Conservation (phyloP, 805 yeast species). For the Ogataea haglerorum region DNA sequence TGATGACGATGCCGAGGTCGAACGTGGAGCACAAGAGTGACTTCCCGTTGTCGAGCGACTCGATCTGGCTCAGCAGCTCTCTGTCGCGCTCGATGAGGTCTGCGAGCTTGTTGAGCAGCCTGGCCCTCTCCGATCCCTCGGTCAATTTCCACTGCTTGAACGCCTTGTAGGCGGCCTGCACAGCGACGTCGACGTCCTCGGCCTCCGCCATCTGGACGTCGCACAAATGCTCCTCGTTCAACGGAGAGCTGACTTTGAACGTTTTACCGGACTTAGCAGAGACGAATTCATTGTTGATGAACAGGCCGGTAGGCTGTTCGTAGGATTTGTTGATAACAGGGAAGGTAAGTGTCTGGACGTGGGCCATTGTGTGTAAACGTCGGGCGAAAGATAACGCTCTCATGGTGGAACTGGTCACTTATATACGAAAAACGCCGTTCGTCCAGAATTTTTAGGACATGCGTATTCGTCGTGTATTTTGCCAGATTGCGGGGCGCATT, state of each 20-base stretch:
- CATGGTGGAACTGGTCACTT: slow-evolving; percentile 1
- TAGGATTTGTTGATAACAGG: slow-evolving; percentile 33
- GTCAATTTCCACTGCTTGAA: slow-evolving; percentile 69
- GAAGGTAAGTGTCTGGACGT: slow-evolving; percentile 30
- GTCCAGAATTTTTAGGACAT: slow-evolving; percentile 2
- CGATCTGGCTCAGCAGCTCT: slow-evolving; percentile 74
- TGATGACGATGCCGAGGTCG: slow-evolving; percentile 68
- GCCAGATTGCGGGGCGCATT: slow-evolving; percentile 2
- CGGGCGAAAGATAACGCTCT: background rate
- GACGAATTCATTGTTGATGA: slow-evolving; percentile 63
- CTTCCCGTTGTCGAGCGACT: slow-evolving; percentile 88
- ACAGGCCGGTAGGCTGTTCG: slow-evolving; percentile 51
- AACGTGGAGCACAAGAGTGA: slow-evolving; percentile 66
- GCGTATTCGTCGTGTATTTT: background rate
- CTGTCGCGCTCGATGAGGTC: slow-evolving; percentile 69
- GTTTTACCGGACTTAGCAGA: slow-evolving; percentile 53
- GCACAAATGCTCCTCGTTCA: slow-evolving; percentile 67
- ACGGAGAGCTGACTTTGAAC: slow-evolving; percentile 61
- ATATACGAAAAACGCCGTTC: slow-evolving; percentile 6
- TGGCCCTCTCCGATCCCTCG: slow-evolving; percentile 68
- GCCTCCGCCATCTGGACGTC: slow-evolving; percentile 71
- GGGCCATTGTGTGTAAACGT: slow-evolving; percentile 14
- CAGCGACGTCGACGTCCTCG: slow-evolving; percentile 82
- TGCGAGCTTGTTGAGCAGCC: slow-evolving; percentile 66
- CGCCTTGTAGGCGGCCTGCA: slow-evolving; percentile 78